Conservation (phyloP, 1,284 basidiomycete species). For the Ustilago cynodontis region DNA sequence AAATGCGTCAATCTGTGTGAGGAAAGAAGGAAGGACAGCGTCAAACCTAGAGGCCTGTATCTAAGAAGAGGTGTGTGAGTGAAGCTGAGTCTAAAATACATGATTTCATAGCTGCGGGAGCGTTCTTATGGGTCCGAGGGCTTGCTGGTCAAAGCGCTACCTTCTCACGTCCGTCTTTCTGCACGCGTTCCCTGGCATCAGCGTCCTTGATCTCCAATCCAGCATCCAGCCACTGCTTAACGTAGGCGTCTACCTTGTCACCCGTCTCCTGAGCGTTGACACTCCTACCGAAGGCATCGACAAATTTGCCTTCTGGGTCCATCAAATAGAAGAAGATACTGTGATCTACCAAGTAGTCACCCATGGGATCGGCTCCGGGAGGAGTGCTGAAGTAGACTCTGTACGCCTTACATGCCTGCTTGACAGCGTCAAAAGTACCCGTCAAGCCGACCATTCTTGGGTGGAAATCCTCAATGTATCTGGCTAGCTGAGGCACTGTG, state of each 20-base stretch:
- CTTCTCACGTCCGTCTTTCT: slow-evolving; percentile 49
- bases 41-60: not conserved
- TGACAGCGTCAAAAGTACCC: slow-evolving; percentile 86
- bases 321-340: slow-evolving; percentile 97
- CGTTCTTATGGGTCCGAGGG: too few relatives aligned
- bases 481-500: slow-evolving; percentile 74
- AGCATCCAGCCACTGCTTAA: slow-evolving; percentile 73
- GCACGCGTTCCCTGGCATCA: slow-evolving; percentile 79
- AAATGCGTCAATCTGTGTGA: not conserved
- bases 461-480: slow-evolving; percentile 79
- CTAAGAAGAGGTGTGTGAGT: slow-evolving; percentile 5
- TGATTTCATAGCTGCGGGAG: not conserved
- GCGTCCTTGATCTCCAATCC: slow-evolving; percentile 56
- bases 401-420: slow-evolving; percentile 90
- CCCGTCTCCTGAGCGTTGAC: slow-evolving; percentile 79
- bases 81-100: slow-evolving; percentile 17
- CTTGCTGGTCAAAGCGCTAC: slow-evolving; percentile 20
- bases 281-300: slow-evolving; percentile 94
- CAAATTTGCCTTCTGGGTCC: slow-evolving; percentile 92
- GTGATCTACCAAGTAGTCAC: slow-evolving; percentile 86
- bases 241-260: slow-evolving; percentile 73
- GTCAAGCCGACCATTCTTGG: slow-evolving; percentile 88
- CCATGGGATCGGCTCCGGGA: slow-evolving; percentile 78
- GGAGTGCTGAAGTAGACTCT: slow-evolving; percentile 97
- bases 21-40: not conserved